These are phyloP conservation scores for Cephalotrichum gorgonifer DNA, from an alignment of 2,329 filamentous ascomycete species.

Conservation along the genomic window DNA sequence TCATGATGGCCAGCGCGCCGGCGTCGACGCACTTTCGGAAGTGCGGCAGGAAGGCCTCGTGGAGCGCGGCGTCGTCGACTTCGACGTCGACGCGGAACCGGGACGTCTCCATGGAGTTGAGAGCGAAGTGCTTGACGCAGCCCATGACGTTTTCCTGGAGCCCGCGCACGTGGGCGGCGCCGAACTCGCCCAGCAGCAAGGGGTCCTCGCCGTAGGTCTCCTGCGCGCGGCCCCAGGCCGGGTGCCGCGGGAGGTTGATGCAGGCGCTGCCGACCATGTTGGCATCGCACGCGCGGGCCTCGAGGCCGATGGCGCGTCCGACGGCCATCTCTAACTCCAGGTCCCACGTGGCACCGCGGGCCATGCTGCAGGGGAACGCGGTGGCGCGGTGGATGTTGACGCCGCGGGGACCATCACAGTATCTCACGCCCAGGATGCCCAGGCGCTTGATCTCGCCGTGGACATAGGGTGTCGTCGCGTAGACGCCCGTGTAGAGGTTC, in stretches of 20 bases:
- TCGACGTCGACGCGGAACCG: constrained; percentile 12
- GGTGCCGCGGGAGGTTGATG: constrained; percentile 14
- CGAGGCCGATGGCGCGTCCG: constrained; percentile 12
- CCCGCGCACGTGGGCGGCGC: constrained; percentile 9
- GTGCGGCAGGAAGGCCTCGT: constrained; percentile 13
- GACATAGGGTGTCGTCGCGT: too few relatives aligned
- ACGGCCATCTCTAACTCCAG: constrained; percentile 9
- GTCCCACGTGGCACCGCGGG: constrained; percentile 14
- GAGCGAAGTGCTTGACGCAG: constrained; percentile 13
- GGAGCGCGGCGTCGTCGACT: constrained; percentile 9
- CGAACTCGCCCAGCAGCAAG: constrained; percentile 11
- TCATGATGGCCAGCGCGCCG: constrained; percentile 11
- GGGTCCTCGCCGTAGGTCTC: constrained; percentile 14
- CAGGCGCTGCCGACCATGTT: constrained; percentile 13
- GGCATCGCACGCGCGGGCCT: constrained; percentile 10
- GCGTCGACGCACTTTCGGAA: constrained; percentile 10
- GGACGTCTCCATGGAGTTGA: constrained; percentile 14
- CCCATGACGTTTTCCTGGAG: constrained; percentile 13
- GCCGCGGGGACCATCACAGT: constrained; percentile 11
- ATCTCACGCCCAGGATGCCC: constrained; percentile 9
- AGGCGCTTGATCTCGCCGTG: constrained; percentile 10
- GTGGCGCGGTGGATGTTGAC: constrained; percentile 9
- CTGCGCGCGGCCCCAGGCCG: constrained; percentile 13
- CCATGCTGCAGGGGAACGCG: constrained; percentile 11
- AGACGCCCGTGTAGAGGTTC: too few relatives aligned